Conservation (phyloP, 1,139 yeast species). For the Torulaspora pretoriensis region DNA sequence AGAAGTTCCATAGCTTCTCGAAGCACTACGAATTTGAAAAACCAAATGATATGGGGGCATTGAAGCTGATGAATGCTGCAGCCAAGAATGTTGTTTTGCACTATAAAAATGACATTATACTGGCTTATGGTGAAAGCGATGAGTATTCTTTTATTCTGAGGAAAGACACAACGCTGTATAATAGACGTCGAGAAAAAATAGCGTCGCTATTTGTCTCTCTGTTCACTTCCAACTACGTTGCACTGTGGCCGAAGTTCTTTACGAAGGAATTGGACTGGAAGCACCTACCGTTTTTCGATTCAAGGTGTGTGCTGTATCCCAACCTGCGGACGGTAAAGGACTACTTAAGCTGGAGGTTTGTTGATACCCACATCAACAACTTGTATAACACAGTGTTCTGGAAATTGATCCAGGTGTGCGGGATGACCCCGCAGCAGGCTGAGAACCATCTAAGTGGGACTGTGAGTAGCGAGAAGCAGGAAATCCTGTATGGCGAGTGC, state of each 20-base stretch:
- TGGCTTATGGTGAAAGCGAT: slow-evolving; percentile 94
- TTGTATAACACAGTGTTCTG: slow-evolving; percentile 91
- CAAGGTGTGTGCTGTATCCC: slow-evolving; percentile 86
- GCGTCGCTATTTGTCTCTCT: slow-evolving; percentile 77
- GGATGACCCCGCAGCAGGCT: slow-evolving; percentile 68
- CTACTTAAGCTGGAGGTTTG: slow-evolving; percentile 93
- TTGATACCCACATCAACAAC: slow-evolving; percentile 93
- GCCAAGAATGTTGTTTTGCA: slow-evolving; percentile 51
- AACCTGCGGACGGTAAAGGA: slow-evolving; percentile 57
- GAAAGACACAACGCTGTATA: slow-evolving; percentile 61
- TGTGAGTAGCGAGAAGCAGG: slow-evolving; percentile 78
- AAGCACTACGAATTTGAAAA: slow-evolving; percentile 67
- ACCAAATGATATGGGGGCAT: slow-evolving; percentile 80
- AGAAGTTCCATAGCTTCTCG: slow-evolving; percentile 88
- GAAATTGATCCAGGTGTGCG: slow-evolving; percentile 73
- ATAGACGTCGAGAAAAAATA: slow-evolving; percentile 73
- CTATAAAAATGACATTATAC: slow-evolving; percentile 63
- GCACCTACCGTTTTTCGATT: slow-evolving; percentile 82
- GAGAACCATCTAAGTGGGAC: slow-evolving; percentile 70
- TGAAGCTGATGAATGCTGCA: slow-evolving; percentile 74
- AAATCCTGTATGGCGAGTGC: slow-evolving; percentile 69
- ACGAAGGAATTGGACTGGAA: slow-evolving; percentile 44
- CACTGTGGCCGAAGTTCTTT: slow-evolving; percentile 60
- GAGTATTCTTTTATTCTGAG: slow-evolving; percentile 81
- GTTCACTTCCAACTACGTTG: slow-evolving; percentile 71